Conservation (phyloP, 2,329 filamentous ascomycete genomes). For the Beauveria sp. region DNA sequence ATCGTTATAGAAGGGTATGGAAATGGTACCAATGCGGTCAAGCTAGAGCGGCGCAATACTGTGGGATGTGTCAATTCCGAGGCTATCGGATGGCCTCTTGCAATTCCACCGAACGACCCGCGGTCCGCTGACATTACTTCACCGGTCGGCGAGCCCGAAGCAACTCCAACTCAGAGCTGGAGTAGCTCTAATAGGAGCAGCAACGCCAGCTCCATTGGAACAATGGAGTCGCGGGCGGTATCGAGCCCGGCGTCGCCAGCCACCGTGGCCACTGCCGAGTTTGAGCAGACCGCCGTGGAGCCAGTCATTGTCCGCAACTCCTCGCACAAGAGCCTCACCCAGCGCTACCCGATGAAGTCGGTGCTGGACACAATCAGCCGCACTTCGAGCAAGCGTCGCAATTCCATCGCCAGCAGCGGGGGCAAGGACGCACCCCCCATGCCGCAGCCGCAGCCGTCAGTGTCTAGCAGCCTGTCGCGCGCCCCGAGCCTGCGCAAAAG, state of each 20-base stretch:
- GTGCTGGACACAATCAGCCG: constrained; percentile 6
- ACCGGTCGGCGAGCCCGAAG: neutral
- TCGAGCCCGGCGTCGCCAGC: neutral
- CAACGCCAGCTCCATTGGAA: neutral
- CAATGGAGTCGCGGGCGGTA: neutral
- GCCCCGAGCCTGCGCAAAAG: constrained; percentile 14
- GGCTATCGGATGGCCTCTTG: constrained; percentile 17
- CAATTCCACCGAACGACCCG: constrained; percentile 10
- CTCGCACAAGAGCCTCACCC: constrained; percentile 10
- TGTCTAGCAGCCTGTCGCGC: neutral
- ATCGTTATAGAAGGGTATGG: constrained; percentile 47
- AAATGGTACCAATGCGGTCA: constrained; percentile 40
- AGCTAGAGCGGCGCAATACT: constrained; percentile 14
- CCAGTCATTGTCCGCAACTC: constrained; percentile 11
- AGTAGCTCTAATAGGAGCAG: constrained; percentile 2
- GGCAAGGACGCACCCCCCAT: constrained; percentile 7
- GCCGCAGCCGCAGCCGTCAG: constrained; percentile 1
- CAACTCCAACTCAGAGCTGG: neutral
- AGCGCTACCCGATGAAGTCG: constrained; percentile 10
- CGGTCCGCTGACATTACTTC: neutral
- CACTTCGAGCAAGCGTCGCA: constrained; percentile 3
- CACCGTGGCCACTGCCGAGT: neutral
- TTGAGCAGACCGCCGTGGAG: neutral
- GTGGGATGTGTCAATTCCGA: constrained; percentile 17
- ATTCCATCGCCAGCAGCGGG: neutral